These are phyloP conservation scores for Tephrocybe sp. DNA, from an alignment of 768 basidiomycete species.

Conservation along the genomic window DNA sequence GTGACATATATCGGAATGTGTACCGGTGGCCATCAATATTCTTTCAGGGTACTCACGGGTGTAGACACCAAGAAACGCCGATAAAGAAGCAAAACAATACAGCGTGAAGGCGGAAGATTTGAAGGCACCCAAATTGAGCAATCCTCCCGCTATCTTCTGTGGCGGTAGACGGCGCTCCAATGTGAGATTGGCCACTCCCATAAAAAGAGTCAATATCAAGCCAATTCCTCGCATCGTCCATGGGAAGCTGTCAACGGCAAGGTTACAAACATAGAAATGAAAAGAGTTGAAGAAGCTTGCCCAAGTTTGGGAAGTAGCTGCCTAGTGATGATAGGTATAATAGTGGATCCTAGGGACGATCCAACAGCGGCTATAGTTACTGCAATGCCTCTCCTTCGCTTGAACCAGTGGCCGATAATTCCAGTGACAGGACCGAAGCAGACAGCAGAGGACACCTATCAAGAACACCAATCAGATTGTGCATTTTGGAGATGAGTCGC, in stretches of 20 bases:
- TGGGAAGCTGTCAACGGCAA: constrained; percentile 43
- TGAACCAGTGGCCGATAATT: constrained; percentile 65
- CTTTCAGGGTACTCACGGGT: constrained; percentile 47
- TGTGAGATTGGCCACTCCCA: constrained; percentile 50
- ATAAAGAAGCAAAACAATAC: constrained; percentile 57
- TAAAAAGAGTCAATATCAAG: constrained; percentile 49
- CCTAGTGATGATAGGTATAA: constrained; percentile 59
- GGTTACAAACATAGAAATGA: neutral
- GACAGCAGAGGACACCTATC: constrained; percentile 18
- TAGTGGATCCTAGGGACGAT: constrained; percentile 59
- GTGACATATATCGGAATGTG: constrained; percentile 28
- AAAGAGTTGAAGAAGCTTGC: constrained; percentile 31
- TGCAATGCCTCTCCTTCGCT: constrained; percentile 50
- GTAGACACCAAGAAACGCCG: constrained; percentile 68
- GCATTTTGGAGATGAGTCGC: neutral
- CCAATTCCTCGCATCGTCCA: constrained; percentile 71
- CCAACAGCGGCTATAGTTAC: constrained; percentile 56
- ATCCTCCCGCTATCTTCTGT: constrained; percentile 47
- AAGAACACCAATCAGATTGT: too few relatives aligned
- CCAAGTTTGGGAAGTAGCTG: constrained; percentile 54
- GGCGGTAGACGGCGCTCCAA: constrained; percentile 52
- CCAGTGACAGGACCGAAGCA: constrained; percentile 50
- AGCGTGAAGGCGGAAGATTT: constrained; percentile 50
- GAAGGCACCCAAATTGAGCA: constrained; percentile 57
- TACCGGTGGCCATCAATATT: constrained; percentile 48